Percentiles rank a stretch among this genome's conserved stretches.
phyloP scores from a whole-genome alignment of 2,329 filamentous ascomycete genomes.

The Xylariaceae sp. region DNA sequence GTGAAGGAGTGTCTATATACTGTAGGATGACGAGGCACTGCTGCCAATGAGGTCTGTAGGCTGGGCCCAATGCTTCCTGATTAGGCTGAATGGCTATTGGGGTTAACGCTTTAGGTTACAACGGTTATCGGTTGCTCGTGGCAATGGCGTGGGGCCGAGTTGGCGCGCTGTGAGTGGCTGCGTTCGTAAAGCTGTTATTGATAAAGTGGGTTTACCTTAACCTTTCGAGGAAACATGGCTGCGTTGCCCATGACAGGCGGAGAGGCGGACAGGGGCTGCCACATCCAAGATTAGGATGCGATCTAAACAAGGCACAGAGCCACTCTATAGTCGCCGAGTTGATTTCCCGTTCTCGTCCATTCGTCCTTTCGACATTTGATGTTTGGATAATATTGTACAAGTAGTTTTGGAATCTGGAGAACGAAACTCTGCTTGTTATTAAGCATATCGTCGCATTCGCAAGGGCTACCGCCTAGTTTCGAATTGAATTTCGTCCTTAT shows the following conservation, averaged over 20 bases:
- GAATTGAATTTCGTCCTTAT: neutral
- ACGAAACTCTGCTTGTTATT: conserved; percentile 1
- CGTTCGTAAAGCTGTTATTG: conserved; percentile 14
- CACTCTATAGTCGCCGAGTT: too few species aligned
- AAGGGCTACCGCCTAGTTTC: neutral
- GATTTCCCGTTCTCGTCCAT: too few species aligned
- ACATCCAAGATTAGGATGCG: neutral
- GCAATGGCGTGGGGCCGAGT: conserved; percentile 16
- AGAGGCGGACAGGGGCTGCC: too few species aligned
- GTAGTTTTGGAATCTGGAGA: conserved; percentile 3
- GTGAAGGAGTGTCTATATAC: too few species aligned
- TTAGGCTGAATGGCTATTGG: neutral
- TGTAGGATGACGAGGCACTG: too few species aligned
- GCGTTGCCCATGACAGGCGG: too few species aligned
- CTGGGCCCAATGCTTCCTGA: neutral
- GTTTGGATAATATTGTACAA: neutral
- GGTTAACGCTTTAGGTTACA: conserved; percentile 6
- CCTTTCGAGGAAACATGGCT: too few species aligned
- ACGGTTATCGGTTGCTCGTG: conserved; percentile 23
- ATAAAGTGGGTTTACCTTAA: too few species aligned
- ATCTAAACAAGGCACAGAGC: neutral
- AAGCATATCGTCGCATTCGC: neutral
- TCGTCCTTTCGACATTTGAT: neutral
- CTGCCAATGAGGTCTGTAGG: too few species aligned
- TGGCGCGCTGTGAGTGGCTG: conserved; percentile 22